These are phyloP conservation scores for Keithomyces neogunnii DNA, from an alignment of 2,329 filamentous ascomycete species.

Conservation along the genomic window DNA sequence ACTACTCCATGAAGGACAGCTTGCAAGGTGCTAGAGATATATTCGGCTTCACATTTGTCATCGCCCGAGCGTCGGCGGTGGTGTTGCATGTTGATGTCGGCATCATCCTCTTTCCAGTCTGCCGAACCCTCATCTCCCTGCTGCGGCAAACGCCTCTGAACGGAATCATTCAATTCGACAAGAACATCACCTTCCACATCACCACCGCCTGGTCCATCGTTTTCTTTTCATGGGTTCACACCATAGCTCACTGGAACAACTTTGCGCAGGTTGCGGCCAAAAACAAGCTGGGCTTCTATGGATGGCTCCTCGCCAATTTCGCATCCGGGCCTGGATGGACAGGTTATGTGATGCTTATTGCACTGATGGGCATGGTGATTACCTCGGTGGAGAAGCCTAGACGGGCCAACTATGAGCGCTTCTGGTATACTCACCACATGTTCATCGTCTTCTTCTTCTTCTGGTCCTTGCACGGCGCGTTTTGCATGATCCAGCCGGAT, in stretches of 20 bases:
- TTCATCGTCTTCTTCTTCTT: slow-evolving; percentile 85
- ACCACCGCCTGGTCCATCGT: slow-evolving; percentile 80
- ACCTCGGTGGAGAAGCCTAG: slow-evolving; percentile 72
- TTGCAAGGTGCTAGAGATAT: slow-evolving; percentile 54
- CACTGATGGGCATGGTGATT: slow-evolving; percentile 68
- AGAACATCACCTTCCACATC: slow-evolving; percentile 86
- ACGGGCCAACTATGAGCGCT: slow-evolving; percentile 76
- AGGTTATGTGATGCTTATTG: slow-evolving; percentile 75
- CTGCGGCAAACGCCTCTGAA: slow-evolving; percentile 73
- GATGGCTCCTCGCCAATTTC: slow-evolving; percentile 70
- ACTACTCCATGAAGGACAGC: slow-evolving; percentile 73
- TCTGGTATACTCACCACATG: slow-evolving; percentile 87
- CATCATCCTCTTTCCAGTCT: slow-evolving; percentile 72
- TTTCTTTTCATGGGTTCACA: slow-evolving; percentile 82
- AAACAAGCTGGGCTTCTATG: slow-evolving; percentile 69
- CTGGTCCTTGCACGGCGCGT: slow-evolving; percentile 83
- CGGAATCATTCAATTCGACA: slow-evolving; percentile 81
- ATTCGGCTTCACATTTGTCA: slow-evolving; percentile 69
- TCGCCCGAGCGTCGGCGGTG: slow-evolving; percentile 67
- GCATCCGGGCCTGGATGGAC: slow-evolving; percentile 77
- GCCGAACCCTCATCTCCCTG: slow-evolving; percentile 75
- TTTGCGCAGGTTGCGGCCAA: slow-evolving; percentile 67
- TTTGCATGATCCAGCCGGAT: slow-evolving; percentile 86
- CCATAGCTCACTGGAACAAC: slow-evolving; percentile 81
- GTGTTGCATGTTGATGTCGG: slow-evolving; percentile 76